Evolutionary conservation across 352 stramenopile genomes (phyloP), one percentile per base, ranked within the genome.

Genomic region (Globisporangium irregulare): DNA sequence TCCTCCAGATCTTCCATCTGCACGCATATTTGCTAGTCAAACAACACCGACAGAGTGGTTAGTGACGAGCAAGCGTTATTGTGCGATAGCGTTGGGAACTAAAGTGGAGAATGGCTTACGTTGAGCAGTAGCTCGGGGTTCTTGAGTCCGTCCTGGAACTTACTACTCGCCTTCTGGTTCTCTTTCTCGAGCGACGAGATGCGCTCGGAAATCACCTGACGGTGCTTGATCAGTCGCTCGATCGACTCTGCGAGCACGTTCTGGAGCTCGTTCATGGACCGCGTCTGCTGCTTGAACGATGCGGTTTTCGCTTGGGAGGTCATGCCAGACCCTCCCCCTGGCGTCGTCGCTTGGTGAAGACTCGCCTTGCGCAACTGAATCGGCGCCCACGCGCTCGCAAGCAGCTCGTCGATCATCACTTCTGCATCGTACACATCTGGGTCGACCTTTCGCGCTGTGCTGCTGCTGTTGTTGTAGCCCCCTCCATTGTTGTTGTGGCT

Each of bases 1-100:
- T 94, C 85, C 71, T 94, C 86, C 29, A 94, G 67, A 59, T 93
- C 86, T 61, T 93, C 86, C 83, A 94, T 90, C 64, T 92, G 82
- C 20, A 71, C 73, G 64, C 82, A 91, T 32, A 94, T 89, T 62
- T 87, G 70, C 82, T 94, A 67, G 12, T 8, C 38, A 20, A 46
- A 1, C 38, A 6, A 20, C 14, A 46, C 12, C 12, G 14, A 32
- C 4, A 57, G 0, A 57, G 24, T 34, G 38, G 4, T 46, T 20
- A 57, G 9, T 48, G 9, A 60, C 38, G 53, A 48, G 54, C 5
- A 27, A 25, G 18, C 59, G 7, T 8, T 51, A 14, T 59, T 6
- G 7, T 32, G 29, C 29, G 29, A 32, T 32, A 32, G 29, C 29
- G 4, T 7, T 32, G 29, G 3, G 29, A 32, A 0, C 29, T 32